Conservation (phyloP, 225 moss, liverwort and hornwort genomes). For the Bryum argenteum region DNA sequence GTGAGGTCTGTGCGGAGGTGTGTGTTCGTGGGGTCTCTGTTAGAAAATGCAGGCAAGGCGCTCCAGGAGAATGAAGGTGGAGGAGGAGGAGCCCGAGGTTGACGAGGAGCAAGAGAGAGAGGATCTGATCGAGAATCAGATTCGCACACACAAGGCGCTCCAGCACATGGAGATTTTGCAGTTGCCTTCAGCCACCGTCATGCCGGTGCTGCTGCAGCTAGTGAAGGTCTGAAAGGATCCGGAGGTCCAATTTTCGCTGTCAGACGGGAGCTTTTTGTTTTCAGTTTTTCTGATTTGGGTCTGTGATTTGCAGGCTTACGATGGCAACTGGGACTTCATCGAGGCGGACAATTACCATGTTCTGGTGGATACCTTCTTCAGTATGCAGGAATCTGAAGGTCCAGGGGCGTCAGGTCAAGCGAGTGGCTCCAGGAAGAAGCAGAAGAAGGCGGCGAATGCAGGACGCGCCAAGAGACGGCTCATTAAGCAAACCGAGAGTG, state of each 20-base stretch:
- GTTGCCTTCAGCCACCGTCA: constrained; percentile 22
- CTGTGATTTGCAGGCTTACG: constrained; percentile 35
- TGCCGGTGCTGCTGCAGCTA: constrained; percentile 41
- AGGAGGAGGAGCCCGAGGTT: constrained; percentile 37
- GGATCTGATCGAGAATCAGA: constrained; percentile 25
- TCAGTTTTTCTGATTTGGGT: neutral
- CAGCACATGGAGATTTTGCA: constrained; percentile 42
- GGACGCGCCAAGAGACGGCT: constrained; percentile 25
- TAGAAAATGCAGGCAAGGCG: constrained; percentile 15
- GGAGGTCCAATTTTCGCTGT: too few relatives aligned
- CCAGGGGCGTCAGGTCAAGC: constrained; percentile 49
- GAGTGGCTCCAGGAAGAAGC: constrained; percentile 30
- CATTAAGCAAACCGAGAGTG: constrained; percentile 40
- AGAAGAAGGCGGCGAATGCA: constrained; percentile 21
- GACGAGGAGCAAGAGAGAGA: constrained; percentile 33
- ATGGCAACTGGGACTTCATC: constrained; percentile 57
- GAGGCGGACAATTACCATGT: constrained; percentile 57
- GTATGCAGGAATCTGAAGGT: constrained; percentile 36
- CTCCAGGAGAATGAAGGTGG: constrained; percentile 29
- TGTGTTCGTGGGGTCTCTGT: neutral
- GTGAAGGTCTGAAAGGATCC: constrained; percentile 21
- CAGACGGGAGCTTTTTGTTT: neutral
- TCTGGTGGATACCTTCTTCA: constrained; percentile 48
- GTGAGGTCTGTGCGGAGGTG: too few relatives aligned
- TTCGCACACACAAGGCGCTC: constrained; percentile 42